Conservation (phyloP, 345 rosid genomes). For the Noccaea caerulescens region DNA sequence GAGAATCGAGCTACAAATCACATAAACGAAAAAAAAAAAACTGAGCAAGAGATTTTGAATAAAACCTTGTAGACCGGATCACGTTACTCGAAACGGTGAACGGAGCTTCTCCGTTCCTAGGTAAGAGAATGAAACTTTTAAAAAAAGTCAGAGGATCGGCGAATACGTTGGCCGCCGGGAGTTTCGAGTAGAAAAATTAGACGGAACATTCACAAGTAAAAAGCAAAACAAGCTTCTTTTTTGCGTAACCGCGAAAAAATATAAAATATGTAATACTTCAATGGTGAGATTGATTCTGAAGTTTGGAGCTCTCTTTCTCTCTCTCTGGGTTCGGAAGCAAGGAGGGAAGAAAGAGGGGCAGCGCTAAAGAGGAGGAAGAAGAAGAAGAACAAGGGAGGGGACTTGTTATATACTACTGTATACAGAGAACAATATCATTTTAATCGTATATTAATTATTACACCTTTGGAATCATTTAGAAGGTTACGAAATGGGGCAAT, state of each 20-base stretch:
- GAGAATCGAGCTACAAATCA: slow-evolving; percentile 8
- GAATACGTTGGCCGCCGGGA: slow-evolving; percentile 16
- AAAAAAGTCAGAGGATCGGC: slow-evolving; percentile 26
- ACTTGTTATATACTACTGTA: slow-evolving; percentile 31
- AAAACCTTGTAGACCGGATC: slow-evolving; percentile 31
- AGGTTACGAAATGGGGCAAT: neutral
- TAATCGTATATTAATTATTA: neutral
- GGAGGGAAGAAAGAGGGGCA: slow-evolving; percentile 35
- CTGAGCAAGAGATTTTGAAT: slow-evolving; percentile 38
- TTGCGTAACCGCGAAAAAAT: neutral
- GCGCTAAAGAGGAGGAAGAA: slow-evolving; percentile 30
- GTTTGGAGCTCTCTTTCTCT: slow-evolving; percentile 9
- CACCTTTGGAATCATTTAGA: neutral
- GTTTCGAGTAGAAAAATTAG: slow-evolving; percentile 18
- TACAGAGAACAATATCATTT: neutral
- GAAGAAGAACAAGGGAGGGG: slow-evolving; percentile 1
- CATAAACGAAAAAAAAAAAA: neutral
- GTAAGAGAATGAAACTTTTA: neutral
- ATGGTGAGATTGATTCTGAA: slow-evolving; percentile 16
- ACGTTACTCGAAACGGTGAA: slow-evolving; percentile 26
- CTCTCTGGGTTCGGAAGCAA: slow-evolving; percentile 1
- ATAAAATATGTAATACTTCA: neutral
- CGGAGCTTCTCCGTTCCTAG: slow-evolving; percentile 2
- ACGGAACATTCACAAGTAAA: slow-evolving; percentile 21
- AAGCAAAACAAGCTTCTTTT: slow-evolving; percentile 18